Base-by-base conservation (phyloP, 331 rosid genomes). In the Quercus lobata region DNA sequence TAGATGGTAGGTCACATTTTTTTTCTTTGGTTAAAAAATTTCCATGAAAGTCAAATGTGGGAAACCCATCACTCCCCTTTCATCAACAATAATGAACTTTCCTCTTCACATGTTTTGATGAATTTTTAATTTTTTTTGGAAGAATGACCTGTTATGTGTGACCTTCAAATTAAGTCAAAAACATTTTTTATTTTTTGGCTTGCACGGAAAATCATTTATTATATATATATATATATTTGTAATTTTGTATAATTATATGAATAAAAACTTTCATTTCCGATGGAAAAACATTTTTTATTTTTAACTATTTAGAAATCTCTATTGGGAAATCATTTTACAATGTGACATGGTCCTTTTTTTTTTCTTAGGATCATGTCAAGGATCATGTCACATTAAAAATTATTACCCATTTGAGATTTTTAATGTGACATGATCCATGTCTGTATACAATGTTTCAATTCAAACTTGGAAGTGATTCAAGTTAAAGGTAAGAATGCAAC, bases 341-440 rank as follows among this genome's bases (percentile, higher is more conserved):
- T 8, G 46, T 8, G 46, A 41, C 12, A 41, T 2, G 46, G 46
- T 41, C 46, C 11, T 41, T 8, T 8, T 41, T 41, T 41, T 41
- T 41, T 22, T 22, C 24, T 22, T 22, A 22, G 24, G 24, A 22
- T 22, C 24, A n/a, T n/a, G n/a, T n/a, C n/a, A n/a, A n/a, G n/a
- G n/a, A n/a, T n/a, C n/a, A 41, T 41, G 46, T 41, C 46, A 41
- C 46, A 41, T 41, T 41, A 2, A 41, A 41, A 41, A 41, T 41
- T 8, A 41, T 41, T 41, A 8, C 46, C 46, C 46, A 41, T 8
- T 41, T 41, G 46, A 41, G 46, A 41, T 41, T 35, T 46, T 41
- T 57, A 70, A 85, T 22, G 24, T 22, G 57, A 71, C 14, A 71
- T 60, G 52, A 68, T 81, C 79, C 80, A 75, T 3, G 19, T 25